These are phyloP conservation scores for Leccinum truebloodii DNA, from an alignment of 768 basidiomycete species.

Conservation along the genomic window DNA sequence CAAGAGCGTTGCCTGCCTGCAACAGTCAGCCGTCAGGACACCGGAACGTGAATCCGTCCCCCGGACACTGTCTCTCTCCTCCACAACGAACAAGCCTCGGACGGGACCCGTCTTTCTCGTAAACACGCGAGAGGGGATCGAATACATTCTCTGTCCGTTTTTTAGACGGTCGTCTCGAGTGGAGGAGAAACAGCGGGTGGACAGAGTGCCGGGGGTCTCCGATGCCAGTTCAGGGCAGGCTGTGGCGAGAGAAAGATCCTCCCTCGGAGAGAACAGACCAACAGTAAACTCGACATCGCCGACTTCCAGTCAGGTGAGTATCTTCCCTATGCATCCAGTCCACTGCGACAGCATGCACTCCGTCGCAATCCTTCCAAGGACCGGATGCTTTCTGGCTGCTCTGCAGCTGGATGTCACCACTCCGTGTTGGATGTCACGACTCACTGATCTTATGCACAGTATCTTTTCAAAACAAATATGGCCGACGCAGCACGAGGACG, in stretches of 20 bases:
- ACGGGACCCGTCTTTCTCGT: neutral
- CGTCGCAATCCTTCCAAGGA: conserved; percentile 3
- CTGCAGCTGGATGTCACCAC: conserved; percentile 51
- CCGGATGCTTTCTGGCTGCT: neutral
- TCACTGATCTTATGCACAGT: conserved; percentile 32
- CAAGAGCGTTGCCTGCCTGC: conserved; percentile 12
- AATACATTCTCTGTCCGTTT: too few species aligned
- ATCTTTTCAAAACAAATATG: conserved; percentile 46
- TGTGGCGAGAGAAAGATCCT: neutral
- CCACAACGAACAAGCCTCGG: neutral
- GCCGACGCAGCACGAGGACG: conserved; percentile 92
- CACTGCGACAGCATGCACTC: neutral
- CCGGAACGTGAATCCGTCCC: conserved; percentile 11
- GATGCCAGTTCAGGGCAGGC: conserved; percentile 32
- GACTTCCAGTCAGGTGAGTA: conserved; percentile 40
- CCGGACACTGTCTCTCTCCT: conserved; percentile 16
- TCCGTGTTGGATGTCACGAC: conserved; percentile 42
- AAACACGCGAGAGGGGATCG: neutral
- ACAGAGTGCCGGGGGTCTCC: conserved; percentile 23
- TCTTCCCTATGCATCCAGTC: neutral
- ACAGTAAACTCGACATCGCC: conserved; percentile 22
- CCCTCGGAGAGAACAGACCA: conserved; percentile 2
- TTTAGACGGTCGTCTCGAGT: neutral
- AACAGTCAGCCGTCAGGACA: neutral
- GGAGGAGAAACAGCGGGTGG: conserved; percentile 14